phyloP scores from a whole-genome alignment of 768 basidiomycete species.

The Kockovaella imperatae region DNA sequence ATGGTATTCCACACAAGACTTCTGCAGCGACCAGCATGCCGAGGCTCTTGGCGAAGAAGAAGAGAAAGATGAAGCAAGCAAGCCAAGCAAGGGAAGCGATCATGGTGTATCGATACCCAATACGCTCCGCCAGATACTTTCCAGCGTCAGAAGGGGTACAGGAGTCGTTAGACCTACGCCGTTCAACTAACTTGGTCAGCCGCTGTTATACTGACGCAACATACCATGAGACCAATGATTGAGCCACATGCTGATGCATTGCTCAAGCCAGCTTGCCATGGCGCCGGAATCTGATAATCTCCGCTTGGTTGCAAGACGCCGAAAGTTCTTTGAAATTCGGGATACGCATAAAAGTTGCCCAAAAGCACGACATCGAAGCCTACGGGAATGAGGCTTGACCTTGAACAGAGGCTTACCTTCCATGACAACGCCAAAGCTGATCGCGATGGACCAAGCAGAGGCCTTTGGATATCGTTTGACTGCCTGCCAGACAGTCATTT shows the following conservation, averaged over 20 bases:
- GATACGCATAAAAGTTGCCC: not conserved
- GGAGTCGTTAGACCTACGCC: too few relatives aligned
- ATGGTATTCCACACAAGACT: too few relatives aligned
- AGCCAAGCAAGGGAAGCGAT: constrained; percentile 16
- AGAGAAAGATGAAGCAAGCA: constrained; percentile 13
- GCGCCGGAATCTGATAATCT: constrained; percentile 35
- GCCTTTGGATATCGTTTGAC: constrained; percentile 37
- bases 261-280: constrained; percentile 42
- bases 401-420: not conserved
- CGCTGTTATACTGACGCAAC: not conserved
- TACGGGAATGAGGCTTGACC: constrained; percentile 25
- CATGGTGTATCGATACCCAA: constrained; percentile 36
- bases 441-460: constrained; percentile 26
- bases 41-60: constrained; percentile 7
- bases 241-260: constrained; percentile 32
- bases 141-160: too few relatives aligned
- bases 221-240: constrained; percentile 34
- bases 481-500: constrained; percentile 29
- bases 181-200: constrained; percentile 17
- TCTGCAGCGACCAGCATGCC: constrained; percentile 10
- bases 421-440: constrained; percentile 4
- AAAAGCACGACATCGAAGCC: constrained; percentile 2
- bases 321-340: not conserved
- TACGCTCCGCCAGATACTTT: constrained; percentile 40
- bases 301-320: not conserved